These are phyloP conservation scores for Amanita muscaria DNA, from an alignment of 768 basidiomycete species.

Conservation along the genomic window DNA sequence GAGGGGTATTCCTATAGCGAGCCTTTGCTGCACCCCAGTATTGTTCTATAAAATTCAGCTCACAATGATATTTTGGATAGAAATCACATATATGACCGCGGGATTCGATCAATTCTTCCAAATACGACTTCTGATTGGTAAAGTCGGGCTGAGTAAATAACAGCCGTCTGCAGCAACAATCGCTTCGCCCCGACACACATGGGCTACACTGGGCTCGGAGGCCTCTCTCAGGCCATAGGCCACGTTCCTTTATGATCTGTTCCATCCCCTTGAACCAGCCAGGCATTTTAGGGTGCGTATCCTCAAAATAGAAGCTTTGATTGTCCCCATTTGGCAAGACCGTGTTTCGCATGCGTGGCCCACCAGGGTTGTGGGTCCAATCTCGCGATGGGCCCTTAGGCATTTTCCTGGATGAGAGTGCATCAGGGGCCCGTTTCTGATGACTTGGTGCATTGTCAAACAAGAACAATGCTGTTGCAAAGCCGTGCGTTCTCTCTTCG, in stretches of 20 bases:
- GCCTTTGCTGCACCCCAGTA: not conserved
- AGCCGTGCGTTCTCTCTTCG: conserved; percentile 17
- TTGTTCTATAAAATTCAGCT: conserved; percentile 5
- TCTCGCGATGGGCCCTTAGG: conserved; percentile 29
- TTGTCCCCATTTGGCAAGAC: conserved; percentile 16
- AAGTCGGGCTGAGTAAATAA: conserved; percentile 6
- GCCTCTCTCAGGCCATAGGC: not conserved
- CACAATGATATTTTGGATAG: conserved; percentile 8
- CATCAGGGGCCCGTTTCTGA: conserved; percentile 20
- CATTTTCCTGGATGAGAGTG: conserved; percentile 25
- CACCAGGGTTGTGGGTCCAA: conserved; percentile 4
- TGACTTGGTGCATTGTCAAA: conserved; percentile 29
- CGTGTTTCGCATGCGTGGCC: conserved; percentile 16
- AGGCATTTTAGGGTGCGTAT: conserved; percentile 21
- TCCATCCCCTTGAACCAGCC: conserved; percentile 32
- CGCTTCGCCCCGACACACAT: too few species aligned
- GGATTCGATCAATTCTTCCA: conserved; percentile 1
- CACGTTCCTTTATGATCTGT: not conserved
- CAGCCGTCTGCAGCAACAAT: conserved; percentile 1
- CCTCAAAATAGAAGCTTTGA: conserved; percentile 25
- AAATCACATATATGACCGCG: conserved; percentile 7
- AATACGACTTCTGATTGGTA: conserved; percentile 2
- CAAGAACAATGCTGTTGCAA: conserved; percentile 17
- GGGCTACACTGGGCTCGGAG: not conserved
- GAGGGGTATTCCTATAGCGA: too few species aligned